phyloP scores from a whole-genome alignment of 2,329 filamentous ascomycete genomes.

The Cladosporium sp. region DNA sequence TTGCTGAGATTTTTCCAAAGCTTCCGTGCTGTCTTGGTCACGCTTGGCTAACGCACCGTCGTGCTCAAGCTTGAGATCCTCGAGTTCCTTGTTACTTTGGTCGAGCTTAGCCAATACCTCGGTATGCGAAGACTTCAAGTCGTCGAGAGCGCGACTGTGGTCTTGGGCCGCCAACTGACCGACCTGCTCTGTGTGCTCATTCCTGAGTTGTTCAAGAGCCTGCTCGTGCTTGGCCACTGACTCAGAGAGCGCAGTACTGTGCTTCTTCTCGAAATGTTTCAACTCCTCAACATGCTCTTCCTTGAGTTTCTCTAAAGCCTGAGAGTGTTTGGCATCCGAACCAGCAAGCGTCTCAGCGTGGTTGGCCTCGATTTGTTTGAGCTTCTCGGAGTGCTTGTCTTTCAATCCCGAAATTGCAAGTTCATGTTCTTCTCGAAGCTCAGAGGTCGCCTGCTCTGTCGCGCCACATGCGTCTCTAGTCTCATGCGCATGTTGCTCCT shows the following conservation, averaged over 20 bases:
- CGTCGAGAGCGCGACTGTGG: slow-evolving; percentile 13
- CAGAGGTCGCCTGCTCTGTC: background rate
- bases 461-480: slow-evolving; percentile 1
- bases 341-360: background rate
- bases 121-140: slow-evolving; percentile 5
- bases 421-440: slow-evolving; percentile 1
- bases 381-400: background rate
- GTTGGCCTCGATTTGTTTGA: background rate
- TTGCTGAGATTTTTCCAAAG: slow-evolving; percentile 2
- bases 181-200: slow-evolving; percentile 15
- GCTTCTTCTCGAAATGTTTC: background rate
- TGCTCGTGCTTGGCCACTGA: background rate
- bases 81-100: background rate
- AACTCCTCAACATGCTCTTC: slow-evolving; percentile 7
- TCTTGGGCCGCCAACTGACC: slow-evolving; percentile 11
- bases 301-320: slow-evolving; percentile 19
- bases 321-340: background rate
- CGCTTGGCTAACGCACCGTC: background rate
- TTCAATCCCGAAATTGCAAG: background rate
- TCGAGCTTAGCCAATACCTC: background rate
- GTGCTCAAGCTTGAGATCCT: slow-evolving; percentile 11
- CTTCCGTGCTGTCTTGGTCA: slow-evolving; percentile 12
- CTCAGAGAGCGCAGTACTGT: background rate
- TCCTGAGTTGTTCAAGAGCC: slow-evolving; percentile 18
- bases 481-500: slow-evolving; percentile 6